phyloP scores from a whole-genome alignment of 352 stramenopile species.

The Aphanomyces invadans region DNA sequence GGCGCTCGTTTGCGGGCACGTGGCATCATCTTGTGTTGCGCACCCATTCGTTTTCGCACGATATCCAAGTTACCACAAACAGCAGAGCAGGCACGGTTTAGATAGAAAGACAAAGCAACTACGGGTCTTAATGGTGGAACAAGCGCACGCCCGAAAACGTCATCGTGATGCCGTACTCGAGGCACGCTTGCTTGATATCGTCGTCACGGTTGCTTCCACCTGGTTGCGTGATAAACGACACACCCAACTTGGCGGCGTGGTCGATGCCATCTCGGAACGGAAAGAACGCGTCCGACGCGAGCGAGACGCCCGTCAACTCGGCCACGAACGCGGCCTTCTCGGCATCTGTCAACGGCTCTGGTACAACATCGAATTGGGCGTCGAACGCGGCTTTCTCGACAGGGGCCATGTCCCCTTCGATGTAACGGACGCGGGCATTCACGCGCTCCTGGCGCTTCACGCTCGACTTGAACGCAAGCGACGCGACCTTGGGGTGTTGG shows the following conservation, averaged over 20 bases:
- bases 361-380: constrained; percentile 90
- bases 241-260: constrained; percentile 91
- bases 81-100: no score
- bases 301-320: constrained; percentile 83
- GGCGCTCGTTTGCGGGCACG: no score
- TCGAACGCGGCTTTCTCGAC: constrained; percentile 95
- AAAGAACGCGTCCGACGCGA: constrained; percentile 99
- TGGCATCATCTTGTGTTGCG: no score
- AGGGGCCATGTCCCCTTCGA: constrained; percentile 97
- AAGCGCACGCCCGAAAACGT: constrained; percentile 96
- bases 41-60: no score
- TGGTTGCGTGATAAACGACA: constrained; percentile 97
- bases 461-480: constrained; percentile 94
- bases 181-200: constrained; percentile 91
- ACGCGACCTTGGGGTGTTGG: constrained; percentile 95
- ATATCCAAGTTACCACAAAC: no score
- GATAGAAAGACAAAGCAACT: no score
- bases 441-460: constrained; percentile 99
- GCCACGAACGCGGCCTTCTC: constrained; percentile 95
- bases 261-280: constrained; percentile 99
- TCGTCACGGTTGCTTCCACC: constrained; percentile 72
- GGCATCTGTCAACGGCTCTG: constrained; percentile 87
- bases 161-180: constrained; percentile 99
- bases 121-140: constrained; percentile 99
- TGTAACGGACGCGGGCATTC: constrained; percentile 99